These are phyloP conservation scores for Rosa multiflora DNA, from an alignment of 306 rosid species.

Conservation along the genomic window DNA sequence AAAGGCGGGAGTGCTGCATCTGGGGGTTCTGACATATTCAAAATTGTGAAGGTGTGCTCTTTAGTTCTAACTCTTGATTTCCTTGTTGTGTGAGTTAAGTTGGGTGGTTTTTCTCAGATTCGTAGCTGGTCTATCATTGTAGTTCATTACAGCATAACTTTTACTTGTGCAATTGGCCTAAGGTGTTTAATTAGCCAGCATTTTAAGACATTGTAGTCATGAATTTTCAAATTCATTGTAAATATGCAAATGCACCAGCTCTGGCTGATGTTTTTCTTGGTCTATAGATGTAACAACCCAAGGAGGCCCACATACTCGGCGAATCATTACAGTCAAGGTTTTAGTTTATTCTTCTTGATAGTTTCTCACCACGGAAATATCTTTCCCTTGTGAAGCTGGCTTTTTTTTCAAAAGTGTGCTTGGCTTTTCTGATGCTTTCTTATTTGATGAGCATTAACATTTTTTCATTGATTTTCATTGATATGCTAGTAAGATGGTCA, in stretches of 20 bases:
- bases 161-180: not conserved
- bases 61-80: not conserved
- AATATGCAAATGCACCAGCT: not conserved
- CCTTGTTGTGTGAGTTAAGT: not conserved
- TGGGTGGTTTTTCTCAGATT: not conserved
- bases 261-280: no score
- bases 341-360: not conserved
- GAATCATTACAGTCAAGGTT: not conserved
- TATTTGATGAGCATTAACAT: not conserved
- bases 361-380: not conserved
- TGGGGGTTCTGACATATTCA: slow-evolving; percentile 90
- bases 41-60: slow-evolving; percentile 80
- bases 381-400: not conserved
- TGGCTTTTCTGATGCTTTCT: not conserved
- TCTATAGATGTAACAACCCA: not conserved
- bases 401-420: not conserved
- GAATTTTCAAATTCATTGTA: not conserved
- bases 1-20: slow-evolving; percentile 59
- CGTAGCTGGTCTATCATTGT: not conserved
- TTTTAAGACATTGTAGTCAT: not conserved
- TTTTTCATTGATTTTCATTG: not conserved
- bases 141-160: not conserved
- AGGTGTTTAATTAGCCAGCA: not conserved
- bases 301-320: not conserved
- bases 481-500: not conserved